Evolutionary conservation across 2,329 filamentous ascomycete species (phyloP), one percentile per base, ranked within the genome.

Genomic region (Colletotrichum truncatum): DNA sequence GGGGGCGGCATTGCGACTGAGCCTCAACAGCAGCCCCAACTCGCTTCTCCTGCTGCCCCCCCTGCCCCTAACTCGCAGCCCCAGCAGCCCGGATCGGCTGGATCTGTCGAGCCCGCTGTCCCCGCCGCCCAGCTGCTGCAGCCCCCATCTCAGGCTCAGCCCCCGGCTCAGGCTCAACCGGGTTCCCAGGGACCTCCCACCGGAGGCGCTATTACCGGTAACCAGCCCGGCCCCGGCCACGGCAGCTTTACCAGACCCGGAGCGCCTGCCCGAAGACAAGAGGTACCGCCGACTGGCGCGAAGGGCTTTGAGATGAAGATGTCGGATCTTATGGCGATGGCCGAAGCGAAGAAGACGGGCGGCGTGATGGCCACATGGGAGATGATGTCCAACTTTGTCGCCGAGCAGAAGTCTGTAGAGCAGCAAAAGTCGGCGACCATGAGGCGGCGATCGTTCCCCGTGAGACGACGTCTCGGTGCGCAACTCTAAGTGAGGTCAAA

Each of bases 251-350:
- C 54, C 21, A 43, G 54, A 7, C 34, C 34, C n/a, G 32, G 48
- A 6, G 21, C 26, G 16, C 49, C 34, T 1, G 41, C 34, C 2
- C 39, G 62, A 5, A 41, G 57, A 62, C 48, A 46, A 9, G 34
- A 57, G 10, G 48, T 28, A 3, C 39, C 62, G 2, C 48, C 41
- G 1, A 30, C 41, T 1, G 28, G 45, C 14, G 41, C 56, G 3
- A 18, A 30, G n/a, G 62, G 49, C 3, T 51, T 55, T 12, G 57
- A 65, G 57, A 65, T 65, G 62, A 65, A 65, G 49, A 62, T 65
- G 62, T 11, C 49, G 1, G 62, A 65, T 6, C 56, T 65, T 16
- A 62, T 65, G 62, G 49, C 26, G 25, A 65, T 65, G 62, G 57
- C 49, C 12, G 41, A 65, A 34, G n/a, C 30, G n/a, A 65, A 43